Evolutionary conservation across 1,284 basidiomycete species (phyloP).

Genomic region (Chiua sp.): DNA sequence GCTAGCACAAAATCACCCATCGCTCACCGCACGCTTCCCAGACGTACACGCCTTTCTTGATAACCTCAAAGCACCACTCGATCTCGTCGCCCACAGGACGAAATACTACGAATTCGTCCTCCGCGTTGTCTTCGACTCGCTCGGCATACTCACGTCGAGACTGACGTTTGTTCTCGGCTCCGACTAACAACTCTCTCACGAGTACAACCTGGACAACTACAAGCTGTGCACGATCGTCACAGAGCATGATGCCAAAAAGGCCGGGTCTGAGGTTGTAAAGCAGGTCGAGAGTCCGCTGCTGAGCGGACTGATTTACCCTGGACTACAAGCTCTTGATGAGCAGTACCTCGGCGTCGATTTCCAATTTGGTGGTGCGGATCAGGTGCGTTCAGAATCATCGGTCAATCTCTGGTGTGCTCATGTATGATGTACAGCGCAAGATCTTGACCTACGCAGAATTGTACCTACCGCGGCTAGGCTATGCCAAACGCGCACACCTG

Average conservation of each 20-base stretch:
- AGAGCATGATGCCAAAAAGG: constrained; percentile 97
- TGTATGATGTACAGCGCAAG: constrained; percentile 75
- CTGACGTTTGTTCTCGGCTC: constrained; percentile 90
- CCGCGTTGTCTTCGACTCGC: constrained; percentile 82
- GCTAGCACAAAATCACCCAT: neutral
- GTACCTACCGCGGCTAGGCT: constrained; percentile 93
- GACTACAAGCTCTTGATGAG: constrained; percentile 96
- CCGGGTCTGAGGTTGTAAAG: constrained; percentile 99
- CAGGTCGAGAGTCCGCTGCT: constrained; percentile 94
- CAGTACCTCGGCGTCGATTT: constrained; percentile 97
- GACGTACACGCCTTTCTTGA: constrained; percentile 98
- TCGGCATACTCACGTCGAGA: constrained; percentile 90
- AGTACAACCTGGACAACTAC: constrained; percentile 98
- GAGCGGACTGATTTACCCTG: constrained; percentile 94
- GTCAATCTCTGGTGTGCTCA: constrained; percentile 1
- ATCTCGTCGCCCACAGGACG: constrained; percentile 88
- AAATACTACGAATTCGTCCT: constrained; percentile 92
- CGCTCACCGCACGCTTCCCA: constrained; percentile 37
- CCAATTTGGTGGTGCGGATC: constrained; percentile 98
- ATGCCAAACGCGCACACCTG: constrained; percentile 93
- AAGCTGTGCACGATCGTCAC: constrained; percentile 88
- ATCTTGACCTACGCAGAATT: constrained; percentile 99
- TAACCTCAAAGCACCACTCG: constrained; percentile 97
- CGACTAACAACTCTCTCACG: constrained; percentile 89
- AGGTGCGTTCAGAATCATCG: constrained; percentile 55